phyloP scores from a whole-genome alignment of 768 basidiomycete species.

The Pleurotus giganteus region DNA sequence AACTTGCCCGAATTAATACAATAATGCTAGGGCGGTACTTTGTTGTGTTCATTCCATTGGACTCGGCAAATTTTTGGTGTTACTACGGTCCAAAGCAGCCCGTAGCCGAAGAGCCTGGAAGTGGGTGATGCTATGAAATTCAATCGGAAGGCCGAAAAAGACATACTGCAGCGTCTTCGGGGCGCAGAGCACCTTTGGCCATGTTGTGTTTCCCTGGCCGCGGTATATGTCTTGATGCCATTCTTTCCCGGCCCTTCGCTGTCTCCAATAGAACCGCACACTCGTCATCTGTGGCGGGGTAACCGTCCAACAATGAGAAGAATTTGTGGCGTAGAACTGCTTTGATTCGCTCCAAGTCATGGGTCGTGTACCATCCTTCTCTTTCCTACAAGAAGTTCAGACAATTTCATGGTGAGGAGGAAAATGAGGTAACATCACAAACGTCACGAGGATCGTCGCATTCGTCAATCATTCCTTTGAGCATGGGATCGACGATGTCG shows the following conservation, averaged over 20 bases:
- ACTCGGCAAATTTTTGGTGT: conserved; percentile 36
- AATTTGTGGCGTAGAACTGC: conserved; percentile 83
- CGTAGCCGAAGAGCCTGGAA: conserved; percentile 75
- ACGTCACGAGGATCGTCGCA: conserved; percentile 63
- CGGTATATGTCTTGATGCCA: conserved; percentile 45
- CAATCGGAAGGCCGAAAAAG: neutral
- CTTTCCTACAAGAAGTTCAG: conserved; percentile 50
- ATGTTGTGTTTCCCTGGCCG: conserved; percentile 80
- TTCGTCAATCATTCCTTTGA: conserved; percentile 78
- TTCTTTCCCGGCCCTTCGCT: conserved; percentile 37
- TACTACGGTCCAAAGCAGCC: conserved; percentile 61
- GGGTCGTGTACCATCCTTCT: conserved; percentile 85
- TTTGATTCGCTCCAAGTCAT: conserved; percentile 81
- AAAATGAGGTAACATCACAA: conserved; percentile 63
- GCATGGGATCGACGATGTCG: conserved; percentile 86
- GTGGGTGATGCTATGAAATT: neutral
- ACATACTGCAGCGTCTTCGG: conserved; percentile 80
- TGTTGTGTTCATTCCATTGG: conserved; percentile 18
- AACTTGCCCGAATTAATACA: too few relatives aligned
- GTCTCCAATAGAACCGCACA: conserved; percentile 60
- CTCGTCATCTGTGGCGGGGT: conserved; percentile 69
- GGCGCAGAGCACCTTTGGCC: conserved; percentile 81
- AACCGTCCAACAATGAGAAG: conserved; percentile 72
- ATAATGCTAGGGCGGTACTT: neutral
- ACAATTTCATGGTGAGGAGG: neutral